A percentile compares a stretch with the other conserved stretches of the same genome.
Conservation (phyloP, 306 rosid species). For the Cicer bijugum region DNA sequence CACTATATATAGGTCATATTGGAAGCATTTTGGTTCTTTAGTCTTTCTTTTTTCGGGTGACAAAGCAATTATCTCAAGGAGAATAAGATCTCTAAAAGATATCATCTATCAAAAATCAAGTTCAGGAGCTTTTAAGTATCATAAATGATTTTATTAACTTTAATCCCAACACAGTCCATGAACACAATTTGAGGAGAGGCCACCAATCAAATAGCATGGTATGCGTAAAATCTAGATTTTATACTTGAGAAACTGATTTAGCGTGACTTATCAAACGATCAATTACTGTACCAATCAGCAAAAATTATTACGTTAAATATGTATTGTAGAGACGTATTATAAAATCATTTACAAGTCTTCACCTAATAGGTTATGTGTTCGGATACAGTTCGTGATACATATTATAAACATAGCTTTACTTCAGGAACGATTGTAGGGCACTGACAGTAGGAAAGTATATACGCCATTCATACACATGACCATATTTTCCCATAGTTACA, state of each 20-base stretch:
- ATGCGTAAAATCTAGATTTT: neutral
- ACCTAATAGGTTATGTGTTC: neutral
- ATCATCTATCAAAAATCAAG: neutral
- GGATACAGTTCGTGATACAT: neutral
- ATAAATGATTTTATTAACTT: conserved; percentile 1
- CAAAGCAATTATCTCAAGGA: neutral
- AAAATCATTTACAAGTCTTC: neutral
- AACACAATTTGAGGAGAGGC: neutral
- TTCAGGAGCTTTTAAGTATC: neutral
- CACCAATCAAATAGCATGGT: conserved; percentile 7
- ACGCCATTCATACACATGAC: conserved; percentile 8
- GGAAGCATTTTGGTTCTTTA: neutral
- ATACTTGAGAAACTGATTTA: neutral
- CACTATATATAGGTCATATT: neutral
- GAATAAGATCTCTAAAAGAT: neutral
- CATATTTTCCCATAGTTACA: neutral
- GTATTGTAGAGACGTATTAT: neutral
- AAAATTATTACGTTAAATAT: neutral
- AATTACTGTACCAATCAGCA: neutral
- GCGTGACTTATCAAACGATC: neutral
- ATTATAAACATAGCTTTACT: neutral
- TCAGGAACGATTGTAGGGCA: neutral
- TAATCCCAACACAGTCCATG: neutral
- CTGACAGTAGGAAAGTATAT: conserved; percentile 4
- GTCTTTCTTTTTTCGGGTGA: neutral